Evolutionary conservation across 1,139 yeast genomes (phyloP).

Genomic region (Debaryomycetaceae sp.): DNA sequence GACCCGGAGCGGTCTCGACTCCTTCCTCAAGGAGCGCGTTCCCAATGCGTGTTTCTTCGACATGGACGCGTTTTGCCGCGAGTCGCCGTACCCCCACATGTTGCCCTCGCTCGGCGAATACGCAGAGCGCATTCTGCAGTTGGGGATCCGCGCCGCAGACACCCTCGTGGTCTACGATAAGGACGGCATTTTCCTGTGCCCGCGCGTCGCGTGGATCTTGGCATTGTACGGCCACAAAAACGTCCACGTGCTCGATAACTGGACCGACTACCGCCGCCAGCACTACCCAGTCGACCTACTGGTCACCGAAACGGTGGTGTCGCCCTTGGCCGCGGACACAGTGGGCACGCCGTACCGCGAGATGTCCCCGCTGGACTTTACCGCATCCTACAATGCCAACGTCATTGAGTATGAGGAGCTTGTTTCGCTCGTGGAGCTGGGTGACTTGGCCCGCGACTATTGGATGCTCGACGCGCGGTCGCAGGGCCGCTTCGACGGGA

Average conservation of each 20-base stretch:
- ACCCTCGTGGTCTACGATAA: constrained; percentile 76
- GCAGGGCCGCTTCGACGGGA: constrained; percentile 61
- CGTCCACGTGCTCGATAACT: constrained; percentile 64
- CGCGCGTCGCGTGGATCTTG: constrained; percentile 88
- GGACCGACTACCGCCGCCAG: constrained; percentile 32
- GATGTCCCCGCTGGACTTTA: constrained; percentile 14
- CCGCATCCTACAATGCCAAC: constrained; percentile 25
- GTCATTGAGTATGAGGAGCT: constrained; percentile 61
- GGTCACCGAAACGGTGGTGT: constrained; percentile 2
- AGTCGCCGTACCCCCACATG: constrained; percentile 79
- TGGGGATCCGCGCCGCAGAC: constrained; percentile 41
- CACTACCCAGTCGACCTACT: constrained; percentile 18
- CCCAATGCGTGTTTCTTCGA: constrained; percentile 69
- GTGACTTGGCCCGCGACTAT: constrained; percentile 36
- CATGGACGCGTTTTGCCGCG: constrained; percentile 57
- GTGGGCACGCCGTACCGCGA: constrained; percentile 11
- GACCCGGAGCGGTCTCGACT: constrained; percentile 51
- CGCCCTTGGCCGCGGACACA: constrained; percentile 3
- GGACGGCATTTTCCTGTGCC: constrained; percentile 74
- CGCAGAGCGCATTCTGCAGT: constrained; percentile 36
- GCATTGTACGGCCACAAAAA: constrained; percentile 62
- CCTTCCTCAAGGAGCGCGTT: constrained; percentile 49
- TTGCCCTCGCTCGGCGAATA: constrained; percentile 54
- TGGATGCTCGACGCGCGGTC: constrained; percentile 76
- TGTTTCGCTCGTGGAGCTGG: constrained; percentile 39